Evolutionary conservation across 2,329 filamentous ascomycete species (phyloP), one percentile per base, ranked within the genome.

Genomic region (Paracoccidioides brasiliensis): DNA sequence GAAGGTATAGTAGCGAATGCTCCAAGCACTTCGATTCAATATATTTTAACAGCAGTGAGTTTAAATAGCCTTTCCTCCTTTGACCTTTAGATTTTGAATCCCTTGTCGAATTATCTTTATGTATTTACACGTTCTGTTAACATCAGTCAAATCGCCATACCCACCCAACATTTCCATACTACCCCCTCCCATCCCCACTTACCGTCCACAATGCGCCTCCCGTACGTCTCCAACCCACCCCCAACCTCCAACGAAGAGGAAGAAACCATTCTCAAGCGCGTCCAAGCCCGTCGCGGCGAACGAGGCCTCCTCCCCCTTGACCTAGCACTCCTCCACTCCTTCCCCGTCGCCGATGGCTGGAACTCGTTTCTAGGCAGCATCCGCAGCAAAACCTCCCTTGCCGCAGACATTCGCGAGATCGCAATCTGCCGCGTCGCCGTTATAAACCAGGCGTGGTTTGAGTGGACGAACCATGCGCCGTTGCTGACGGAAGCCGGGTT

Each of bases 401-500:
- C 76, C 3, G 67, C 71, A 3, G 66, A 72, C 38, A 64, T 89
- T 54, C 82, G 86, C 61, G 88, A 95, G 74, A 76, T 90, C 15
- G 84, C 86, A 61, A 90, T 95, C 63, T 88, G 82, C 64, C 80
- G 88, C 51, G 86, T 94, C 12, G 89, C 89, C 10, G 83, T 85
- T 14, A 79, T 88, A 63, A 95, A 94, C 70, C 71, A 78, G 15
- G 89, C 89, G 1, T 88, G 85, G 82, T 94, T 90, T 70, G 89
- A 95, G 69, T 94, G 87, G 88, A 79, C 74, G 40, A 81, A 88
- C 55, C 89, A 95, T 67, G 83, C 83, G 14, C 88, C 88, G 1
- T 73, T 91, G n/a, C 75, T 91, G 12, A 78, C 79, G 4, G 73
- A 76, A 7, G 72, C 72, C 0, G 83, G 83, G 4, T 77, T 88